Conservation (phyloP, 768 basidiomycete genomes). For the Suillus lakei region DNA sequence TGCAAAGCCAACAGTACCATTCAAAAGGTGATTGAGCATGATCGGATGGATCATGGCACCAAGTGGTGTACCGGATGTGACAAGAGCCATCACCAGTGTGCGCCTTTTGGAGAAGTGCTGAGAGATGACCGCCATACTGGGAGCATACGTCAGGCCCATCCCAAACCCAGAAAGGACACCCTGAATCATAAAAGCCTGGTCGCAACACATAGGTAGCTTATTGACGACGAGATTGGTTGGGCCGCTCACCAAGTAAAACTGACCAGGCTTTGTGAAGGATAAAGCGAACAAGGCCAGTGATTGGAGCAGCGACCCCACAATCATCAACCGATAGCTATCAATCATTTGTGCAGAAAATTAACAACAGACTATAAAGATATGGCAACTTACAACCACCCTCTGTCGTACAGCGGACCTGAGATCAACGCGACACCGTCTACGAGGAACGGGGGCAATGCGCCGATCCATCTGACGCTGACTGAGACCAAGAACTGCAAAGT, state of each 20-base stretch:
- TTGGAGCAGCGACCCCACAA: conserved; percentile 31
- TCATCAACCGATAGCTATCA: conserved; percentile 13
- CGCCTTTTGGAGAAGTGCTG: conserved; percentile 49
- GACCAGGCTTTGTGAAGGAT: conserved; percentile 38
- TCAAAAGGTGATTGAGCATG: conserved; percentile 55
- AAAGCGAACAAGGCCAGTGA: conserved; percentile 42
- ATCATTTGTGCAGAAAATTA: not conserved
- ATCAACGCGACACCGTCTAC: conserved; percentile 41
- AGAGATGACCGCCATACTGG: conserved; percentile 44
- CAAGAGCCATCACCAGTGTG: conserved; percentile 49
- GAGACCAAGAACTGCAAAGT: conserved; percentile 32
- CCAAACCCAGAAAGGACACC: conserved; percentile 47
- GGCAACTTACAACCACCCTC: conserved; percentile 45
- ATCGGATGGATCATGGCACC: conserved; percentile 64
- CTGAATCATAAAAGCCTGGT: conserved; percentile 47
- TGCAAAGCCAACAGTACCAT: conserved; percentile 50
- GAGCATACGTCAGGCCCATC: conserved; percentile 50
- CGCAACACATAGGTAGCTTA: conserved; percentile 14
- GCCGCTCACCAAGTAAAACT: conserved; percentile 38
- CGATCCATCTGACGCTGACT: conserved; percentile 39
- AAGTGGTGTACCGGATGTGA: conserved; percentile 51
- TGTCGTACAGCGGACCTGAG: conserved; percentile 48
- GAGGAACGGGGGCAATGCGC: conserved; percentile 47
- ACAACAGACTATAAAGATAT: not conserved
- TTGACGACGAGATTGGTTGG: not conserved